Conservation (phyloP, 2,329 filamentous ascomycete species). For the Stagonosporopsis rhizophila region DNA sequence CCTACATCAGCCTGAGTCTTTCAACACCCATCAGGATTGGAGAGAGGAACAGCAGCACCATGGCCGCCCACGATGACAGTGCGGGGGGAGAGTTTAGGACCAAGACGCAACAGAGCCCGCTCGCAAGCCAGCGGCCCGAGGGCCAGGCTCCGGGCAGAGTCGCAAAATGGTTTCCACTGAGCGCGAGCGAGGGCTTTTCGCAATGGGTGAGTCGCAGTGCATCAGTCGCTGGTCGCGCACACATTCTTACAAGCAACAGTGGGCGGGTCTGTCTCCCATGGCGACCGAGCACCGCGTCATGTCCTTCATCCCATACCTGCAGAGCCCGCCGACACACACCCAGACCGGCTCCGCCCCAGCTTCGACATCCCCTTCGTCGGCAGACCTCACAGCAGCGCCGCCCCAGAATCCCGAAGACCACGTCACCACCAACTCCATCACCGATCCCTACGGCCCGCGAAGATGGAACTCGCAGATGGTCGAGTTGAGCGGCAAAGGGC, state of each 20-base stretch:
- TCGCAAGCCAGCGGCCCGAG: conserved; percentile 57
- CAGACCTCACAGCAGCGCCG: conserved; percentile 49
- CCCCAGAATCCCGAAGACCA: conserved; percentile 43
- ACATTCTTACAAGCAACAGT: conserved; percentile 50
- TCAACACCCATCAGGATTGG: conserved; percentile 40
- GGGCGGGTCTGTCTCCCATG: conserved; percentile 82
- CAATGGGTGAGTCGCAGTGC: conserved; percentile 76
- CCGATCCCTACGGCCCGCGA: conserved; percentile 83
- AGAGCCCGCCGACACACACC: conserved; percentile 71
- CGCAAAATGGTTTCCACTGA: conserved; percentile 75
- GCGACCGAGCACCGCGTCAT: conserved; percentile 89
- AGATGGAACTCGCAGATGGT: conserved; percentile 89
- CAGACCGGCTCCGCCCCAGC: conserved; percentile 65
- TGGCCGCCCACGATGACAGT: conserved; percentile 36
- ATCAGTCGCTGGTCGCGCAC: neutral
- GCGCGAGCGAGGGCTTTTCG: conserved; percentile 87
- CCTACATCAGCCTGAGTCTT: conserved; percentile 39
- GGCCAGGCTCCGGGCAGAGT: conserved; percentile 43
- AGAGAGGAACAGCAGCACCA: conserved; percentile 34
- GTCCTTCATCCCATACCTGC: conserved; percentile 82
- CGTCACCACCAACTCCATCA: conserved; percentile 55
- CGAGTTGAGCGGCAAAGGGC: conserved; percentile 80
- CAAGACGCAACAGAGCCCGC: conserved; percentile 54
- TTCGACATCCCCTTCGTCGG: conserved; percentile 50
- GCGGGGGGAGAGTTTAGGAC: conserved; percentile 31